Evolutionary conservation across 2,329 filamentous ascomycete genomes (phyloP).

Genomic region (Clonostachys byssicola): DNA sequence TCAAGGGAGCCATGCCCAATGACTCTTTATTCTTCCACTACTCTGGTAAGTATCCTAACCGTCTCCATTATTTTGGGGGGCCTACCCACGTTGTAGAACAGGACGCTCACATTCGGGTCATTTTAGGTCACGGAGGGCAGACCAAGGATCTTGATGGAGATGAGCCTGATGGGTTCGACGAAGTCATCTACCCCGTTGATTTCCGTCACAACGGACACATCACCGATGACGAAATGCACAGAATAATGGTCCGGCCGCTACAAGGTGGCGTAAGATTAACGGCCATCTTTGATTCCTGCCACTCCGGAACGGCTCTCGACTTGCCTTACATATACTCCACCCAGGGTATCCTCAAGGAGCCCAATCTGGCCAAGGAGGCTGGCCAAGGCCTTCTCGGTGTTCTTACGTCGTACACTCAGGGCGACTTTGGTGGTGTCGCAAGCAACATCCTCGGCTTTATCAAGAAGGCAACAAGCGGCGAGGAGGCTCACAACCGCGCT

Average conservation of each 20-base stretch:
- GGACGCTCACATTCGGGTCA: background rate
- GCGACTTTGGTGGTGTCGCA: constrained; percentile 80
- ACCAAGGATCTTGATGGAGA: constrained; percentile 76
- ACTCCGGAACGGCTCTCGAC: constrained; percentile 63
- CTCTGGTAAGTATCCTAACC: constrained; percentile 57
- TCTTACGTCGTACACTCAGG: constrained; percentile 55
- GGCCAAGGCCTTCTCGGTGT: constrained; percentile 59
- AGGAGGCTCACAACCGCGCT: constrained; percentile 77
- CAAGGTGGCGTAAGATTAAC: constrained; percentile 53
- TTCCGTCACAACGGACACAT: constrained; percentile 78
- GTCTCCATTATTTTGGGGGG: too few relatives aligned
- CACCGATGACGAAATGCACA: constrained; percentile 79
- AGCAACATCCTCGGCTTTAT: constrained; percentile 77
- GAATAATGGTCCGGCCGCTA: constrained; percentile 61
- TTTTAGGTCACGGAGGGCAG: constrained; percentile 71
- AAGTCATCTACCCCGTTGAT: constrained; percentile 81
- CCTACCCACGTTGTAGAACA: too few relatives aligned
- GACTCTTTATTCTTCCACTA: constrained; percentile 98
- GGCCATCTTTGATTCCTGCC: constrained; percentile 63
- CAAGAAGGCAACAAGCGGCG: constrained; percentile 81
- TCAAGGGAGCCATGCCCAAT: constrained; percentile 88
- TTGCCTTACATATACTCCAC: constrained; percentile 67
- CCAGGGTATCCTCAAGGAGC: constrained; percentile 64
- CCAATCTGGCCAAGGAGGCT: constrained; percentile 64
- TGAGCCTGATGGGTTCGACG: constrained; percentile 77